These are phyloP conservation scores for Nematocida parisii DNA, from an alignment of 371 early-diverging fungal species.

Conservation along the genomic window DNA sequence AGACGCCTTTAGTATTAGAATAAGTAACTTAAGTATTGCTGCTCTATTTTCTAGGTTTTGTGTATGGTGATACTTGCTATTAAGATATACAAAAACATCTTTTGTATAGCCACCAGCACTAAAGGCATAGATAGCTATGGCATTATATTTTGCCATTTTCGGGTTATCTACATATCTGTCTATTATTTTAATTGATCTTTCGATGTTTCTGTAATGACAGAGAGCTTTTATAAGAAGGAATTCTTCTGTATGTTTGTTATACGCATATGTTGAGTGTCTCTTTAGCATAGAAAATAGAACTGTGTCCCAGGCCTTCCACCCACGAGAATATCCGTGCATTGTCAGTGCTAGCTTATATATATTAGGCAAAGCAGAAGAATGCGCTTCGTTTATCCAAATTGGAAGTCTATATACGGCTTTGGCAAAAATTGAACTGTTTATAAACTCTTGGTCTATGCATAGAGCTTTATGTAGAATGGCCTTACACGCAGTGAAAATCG, in stretches of 20 bases:
- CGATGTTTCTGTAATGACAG: background rate
- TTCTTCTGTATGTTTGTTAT: background rate
- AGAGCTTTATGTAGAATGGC: background rate
- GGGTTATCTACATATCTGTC: background rate
- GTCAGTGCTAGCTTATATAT: conserved; percentile 3
- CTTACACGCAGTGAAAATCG: background rate
- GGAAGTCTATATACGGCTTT: background rate
- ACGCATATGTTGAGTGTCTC: background rate
- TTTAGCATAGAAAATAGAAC: background rate
- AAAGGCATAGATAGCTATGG: background rate
- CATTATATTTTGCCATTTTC: background rate
- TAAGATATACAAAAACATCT: conserved; percentile 4
- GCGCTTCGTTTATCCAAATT: background rate
- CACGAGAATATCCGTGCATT: background rate
- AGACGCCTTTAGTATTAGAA: background rate
- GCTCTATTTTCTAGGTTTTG: background rate
- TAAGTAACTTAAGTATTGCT: background rate
- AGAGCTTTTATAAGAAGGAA: background rate
- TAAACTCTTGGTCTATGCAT: background rate
- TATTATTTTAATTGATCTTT: background rate
- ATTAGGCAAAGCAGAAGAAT: background rate
- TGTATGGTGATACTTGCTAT: background rate
- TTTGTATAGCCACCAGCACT: background rate
- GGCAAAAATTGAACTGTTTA: background rate
- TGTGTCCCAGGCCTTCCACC: conserved; percentile 19